phyloP scores from a whole-genome alignment of 768 basidiomycete genomes.

The Antrodiella citrinella region DNA sequence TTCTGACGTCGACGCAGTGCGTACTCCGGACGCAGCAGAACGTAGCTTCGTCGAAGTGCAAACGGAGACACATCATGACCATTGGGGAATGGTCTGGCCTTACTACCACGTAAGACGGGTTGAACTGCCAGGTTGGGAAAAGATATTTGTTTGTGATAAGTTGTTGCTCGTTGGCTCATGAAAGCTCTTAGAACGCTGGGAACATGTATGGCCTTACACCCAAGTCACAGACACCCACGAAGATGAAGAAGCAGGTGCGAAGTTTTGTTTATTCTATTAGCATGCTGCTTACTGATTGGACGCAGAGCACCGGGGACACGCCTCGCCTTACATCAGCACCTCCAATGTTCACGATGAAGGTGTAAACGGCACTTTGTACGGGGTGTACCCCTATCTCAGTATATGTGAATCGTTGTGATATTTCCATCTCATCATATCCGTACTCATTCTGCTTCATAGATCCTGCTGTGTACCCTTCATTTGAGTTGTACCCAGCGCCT shows the following conservation, averaged over 20 bases:
- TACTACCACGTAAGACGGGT: conserved; percentile 9
- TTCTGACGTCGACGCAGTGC: conserved; percentile 23
- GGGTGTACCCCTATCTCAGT: conserved; percentile 27
- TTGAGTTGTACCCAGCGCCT: conserved; percentile 22
- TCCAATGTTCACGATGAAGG: background rate
- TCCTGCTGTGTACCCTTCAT: conserved; percentile 28
- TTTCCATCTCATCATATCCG: background rate
- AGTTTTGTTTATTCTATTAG: too few species aligned
- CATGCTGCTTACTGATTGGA: too few species aligned
- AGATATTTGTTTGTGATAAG: too few species aligned
- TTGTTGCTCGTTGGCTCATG: too few species aligned
- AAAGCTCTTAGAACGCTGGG: conserved; percentile 15
- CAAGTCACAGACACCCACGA: too few species aligned
- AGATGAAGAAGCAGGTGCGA: too few species aligned
- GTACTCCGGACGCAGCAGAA: conserved; percentile 34
- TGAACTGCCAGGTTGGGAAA: background rate
- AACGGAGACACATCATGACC: conserved; percentile 23
- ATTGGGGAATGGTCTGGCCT: conserved; percentile 28
- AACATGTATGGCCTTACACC: conserved; percentile 17
- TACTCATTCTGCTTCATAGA: conserved; percentile 20
- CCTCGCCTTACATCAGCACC: too few species aligned
- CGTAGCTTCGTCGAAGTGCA: conserved; percentile 29
- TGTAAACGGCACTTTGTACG: conserved; percentile 5
- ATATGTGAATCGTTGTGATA: conserved; percentile 17
- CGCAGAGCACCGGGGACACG: too few species aligned